Evolutionary conservation across 164 flowering plant species (phyloP).

Genomic region (Umbilicus rupestris): DNA sequence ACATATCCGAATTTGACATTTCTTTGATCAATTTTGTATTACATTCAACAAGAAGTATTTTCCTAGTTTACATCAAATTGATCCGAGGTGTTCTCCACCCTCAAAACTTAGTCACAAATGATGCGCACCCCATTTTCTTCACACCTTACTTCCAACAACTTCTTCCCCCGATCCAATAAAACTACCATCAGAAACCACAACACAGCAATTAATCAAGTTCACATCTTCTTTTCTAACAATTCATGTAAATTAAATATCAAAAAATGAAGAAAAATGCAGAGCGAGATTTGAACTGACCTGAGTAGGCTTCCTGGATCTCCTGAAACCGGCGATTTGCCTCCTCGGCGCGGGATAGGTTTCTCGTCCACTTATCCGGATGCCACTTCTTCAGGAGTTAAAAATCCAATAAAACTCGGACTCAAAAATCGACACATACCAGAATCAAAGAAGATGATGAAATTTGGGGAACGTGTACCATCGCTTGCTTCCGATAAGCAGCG

Average conservation of each 20-base stretch:
- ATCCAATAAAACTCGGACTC: not conserved
- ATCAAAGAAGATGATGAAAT: not conserved
- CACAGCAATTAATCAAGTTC: not conserved
- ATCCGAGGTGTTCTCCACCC: no score
- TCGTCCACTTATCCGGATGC: slow-evolving; percentile 81
- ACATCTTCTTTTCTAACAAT: no score
- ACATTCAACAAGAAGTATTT: no score
- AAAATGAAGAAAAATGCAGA: not conserved
- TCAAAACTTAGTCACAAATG: no score
- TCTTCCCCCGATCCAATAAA: slow-evolving; percentile 60
- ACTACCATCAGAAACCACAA: slow-evolving; percentile 23
- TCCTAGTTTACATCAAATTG: no score
- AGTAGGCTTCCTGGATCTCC: slow-evolving; percentile 90
- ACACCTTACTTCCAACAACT: no score
- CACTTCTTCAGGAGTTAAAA: slow-evolving; percentile 57
- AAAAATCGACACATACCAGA: not conserved
- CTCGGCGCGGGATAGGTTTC: slow-evolving; percentile 43
- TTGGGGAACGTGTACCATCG: slow-evolving; percentile 35
- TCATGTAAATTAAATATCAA: no score
- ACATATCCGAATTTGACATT: no score
- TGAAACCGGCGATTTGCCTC: slow-evolving; percentile 81
- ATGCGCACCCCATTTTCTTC: no score
- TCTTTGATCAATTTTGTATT: no score
- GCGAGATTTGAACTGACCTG: slow-evolving; percentile 29
- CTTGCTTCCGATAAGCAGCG: slow-evolving; percentile 71